Conservation (phyloP, 371 early-diverging fungal species). For the Mucor sp. region DNA sequence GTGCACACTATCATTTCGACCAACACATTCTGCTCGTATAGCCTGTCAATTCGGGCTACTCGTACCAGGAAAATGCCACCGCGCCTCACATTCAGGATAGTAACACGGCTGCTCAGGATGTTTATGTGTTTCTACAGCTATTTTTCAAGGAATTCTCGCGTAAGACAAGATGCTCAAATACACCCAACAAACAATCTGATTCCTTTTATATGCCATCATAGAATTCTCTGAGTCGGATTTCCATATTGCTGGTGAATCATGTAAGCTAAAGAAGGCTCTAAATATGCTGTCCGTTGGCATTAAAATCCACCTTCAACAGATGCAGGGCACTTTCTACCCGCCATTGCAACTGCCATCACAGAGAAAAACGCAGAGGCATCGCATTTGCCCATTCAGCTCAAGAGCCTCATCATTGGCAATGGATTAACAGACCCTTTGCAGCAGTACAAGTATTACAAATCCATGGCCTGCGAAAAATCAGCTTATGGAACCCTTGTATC, state of each 20-base stretch:
- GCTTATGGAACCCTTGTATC: constrained; percentile 78
- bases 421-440: constrained; percentile 88
- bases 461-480: constrained; percentile 78
- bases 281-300: not conserved
- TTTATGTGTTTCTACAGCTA: constrained; percentile 69
- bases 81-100: constrained; percentile 19
- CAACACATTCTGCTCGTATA: constrained; percentile 4
- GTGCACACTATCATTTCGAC: too few relatives aligned
- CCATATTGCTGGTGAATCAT: constrained; percentile 75
- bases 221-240: constrained; percentile 38
- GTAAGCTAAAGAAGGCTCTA: constrained; percentile 19
- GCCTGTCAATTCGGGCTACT: constrained; percentile 75
- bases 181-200: not conserved
- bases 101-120: constrained; percentile 56
- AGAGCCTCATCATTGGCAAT: constrained; percentile 86
- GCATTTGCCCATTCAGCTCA: constrained; percentile 55
- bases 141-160: constrained; percentile 70
- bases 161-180: not conserved
- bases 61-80: constrained; percentile 33
- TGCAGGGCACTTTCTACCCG: constrained; percentile 82
- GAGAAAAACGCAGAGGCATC: constrained; percentile 53
- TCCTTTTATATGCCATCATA: not conserved
- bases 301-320: constrained; percentile 4
- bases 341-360: constrained; percentile 67
- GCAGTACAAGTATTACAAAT: constrained; percentile 88